Conservation (phyloP, 2,329 filamentous ascomycete genomes). For the Westerdykella sp. region DNA sequence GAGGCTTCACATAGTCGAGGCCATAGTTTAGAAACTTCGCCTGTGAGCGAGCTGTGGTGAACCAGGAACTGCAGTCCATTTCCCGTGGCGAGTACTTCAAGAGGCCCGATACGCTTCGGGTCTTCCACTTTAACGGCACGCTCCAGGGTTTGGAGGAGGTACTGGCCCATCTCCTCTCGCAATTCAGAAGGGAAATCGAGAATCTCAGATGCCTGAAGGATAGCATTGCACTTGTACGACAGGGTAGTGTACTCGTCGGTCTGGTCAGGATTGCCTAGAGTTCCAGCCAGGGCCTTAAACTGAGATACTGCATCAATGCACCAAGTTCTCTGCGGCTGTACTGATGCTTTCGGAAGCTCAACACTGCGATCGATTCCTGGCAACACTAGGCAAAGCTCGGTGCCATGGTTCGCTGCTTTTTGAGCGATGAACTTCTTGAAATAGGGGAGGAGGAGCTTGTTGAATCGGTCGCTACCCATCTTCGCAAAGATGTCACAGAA, state of each 20-base stretch:
- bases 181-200: constrained; percentile 17
- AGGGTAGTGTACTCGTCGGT: constrained; percentile 8
- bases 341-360: constrained; percentile 10
- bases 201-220: constrained; percentile 21
- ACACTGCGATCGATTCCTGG: constrained; percentile 23
- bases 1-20: constrained; percentile 61
- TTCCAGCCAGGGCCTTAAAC: constrained; percentile 51
- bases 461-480: constrained; percentile 67
- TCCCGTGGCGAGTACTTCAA: constrained; percentile 59
- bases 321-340: constrained; percentile 26
- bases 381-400: constrained; percentile 26
- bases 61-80: constrained; percentile 70
- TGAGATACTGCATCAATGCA: constrained; percentile 54
- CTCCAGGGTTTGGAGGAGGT: constrained; percentile 18
- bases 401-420: constrained; percentile 27
- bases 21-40: constrained; percentile 51
- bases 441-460: constrained; percentile 67
- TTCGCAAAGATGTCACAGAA: constrained; percentile 80
- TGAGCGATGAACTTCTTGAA: constrained; percentile 74
- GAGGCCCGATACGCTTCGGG: constrained; percentile 2
- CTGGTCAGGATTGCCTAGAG: not conserved
- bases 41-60: constrained; percentile 49
- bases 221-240: constrained; percentile 26
- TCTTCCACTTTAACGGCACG: constrained; percentile 9
- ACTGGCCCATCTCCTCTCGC: constrained; percentile 14